Conservation (phyloP, 805 yeast genomes). For the Blastobotrys peoriensis region DNA sequence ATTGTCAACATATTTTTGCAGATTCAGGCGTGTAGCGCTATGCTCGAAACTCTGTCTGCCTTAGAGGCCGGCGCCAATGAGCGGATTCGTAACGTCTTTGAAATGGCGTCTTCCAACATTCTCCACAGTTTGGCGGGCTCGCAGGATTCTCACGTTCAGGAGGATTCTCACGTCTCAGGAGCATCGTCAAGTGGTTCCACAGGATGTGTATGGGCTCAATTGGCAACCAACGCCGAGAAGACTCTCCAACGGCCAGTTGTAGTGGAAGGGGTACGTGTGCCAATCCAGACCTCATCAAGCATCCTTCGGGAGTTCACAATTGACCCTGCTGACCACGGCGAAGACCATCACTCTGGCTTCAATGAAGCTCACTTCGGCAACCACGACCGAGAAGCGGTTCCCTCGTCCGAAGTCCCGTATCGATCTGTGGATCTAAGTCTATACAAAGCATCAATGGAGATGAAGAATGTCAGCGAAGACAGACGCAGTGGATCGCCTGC, state of each 20-base stretch:
- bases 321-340: not conserved
- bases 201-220: slow-evolving; percentile 3
- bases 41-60: slow-evolving; percentile 6
- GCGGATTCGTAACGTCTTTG: slow-evolving; percentile 5
- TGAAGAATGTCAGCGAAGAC: too few species aligned
- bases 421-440: not conserved
- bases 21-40: slow-evolving; percentile 5
- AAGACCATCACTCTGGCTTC: too few species aligned
- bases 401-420: not conserved
- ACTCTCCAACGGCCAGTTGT: slow-evolving; percentile 1
- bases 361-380: not conserved
- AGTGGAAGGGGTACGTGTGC: not conserved
- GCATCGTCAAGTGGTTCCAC: not conserved
- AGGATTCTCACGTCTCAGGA: too few species aligned
- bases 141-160: not conserved
- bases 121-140: slow-evolving; percentile 3
- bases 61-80: slow-evolving; percentile 4
- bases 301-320: not conserved
- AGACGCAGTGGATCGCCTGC: too few species aligned
- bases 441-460: too few species aligned
- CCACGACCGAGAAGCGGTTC: slow-evolving; percentile 4
- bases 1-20: slow-evolving; percentile 4
- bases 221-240: not conserved
- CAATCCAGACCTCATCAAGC: not conserved
- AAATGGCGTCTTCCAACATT: slow-evolving; percentile 6